These are phyloP conservation scores for Sporisorium exsertum DNA, from an alignment of 1,284 basidiomycete species.

Conservation along the genomic window DNA sequence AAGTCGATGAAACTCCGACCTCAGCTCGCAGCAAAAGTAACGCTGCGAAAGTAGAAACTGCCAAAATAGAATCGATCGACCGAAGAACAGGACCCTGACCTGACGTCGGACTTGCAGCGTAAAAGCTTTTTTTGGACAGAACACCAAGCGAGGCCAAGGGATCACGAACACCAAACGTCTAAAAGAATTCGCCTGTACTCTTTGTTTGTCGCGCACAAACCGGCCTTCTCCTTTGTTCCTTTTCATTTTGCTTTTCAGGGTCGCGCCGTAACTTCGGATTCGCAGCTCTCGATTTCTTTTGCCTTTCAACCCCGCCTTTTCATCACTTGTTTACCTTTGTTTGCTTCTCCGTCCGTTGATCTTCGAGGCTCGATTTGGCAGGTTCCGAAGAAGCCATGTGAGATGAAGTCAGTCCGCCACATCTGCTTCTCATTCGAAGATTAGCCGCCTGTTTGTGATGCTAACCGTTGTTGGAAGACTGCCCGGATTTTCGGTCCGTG, in stretches of 20 bases:
- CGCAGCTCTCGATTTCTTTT: background rate
- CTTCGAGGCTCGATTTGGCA: background rate
- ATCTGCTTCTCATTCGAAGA: too few relatives aligned
- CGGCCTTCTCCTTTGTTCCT: background rate
- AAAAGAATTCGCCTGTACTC: too few relatives aligned
- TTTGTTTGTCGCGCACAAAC: conserved; percentile 2
- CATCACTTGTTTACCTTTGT: background rate
- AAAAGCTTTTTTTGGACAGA: background rate
- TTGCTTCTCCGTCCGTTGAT: too few relatives aligned
- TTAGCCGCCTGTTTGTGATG: too few relatives aligned
- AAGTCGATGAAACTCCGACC: conserved; percentile 3
- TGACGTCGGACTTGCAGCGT: conserved; percentile 39
- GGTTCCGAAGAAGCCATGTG: background rate
- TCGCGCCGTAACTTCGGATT: background rate
- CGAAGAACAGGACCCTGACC: conserved; percentile 15
- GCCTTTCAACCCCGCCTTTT: background rate
- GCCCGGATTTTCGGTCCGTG: background rate
- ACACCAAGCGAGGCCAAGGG: background rate
- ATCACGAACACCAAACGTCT: background rate
- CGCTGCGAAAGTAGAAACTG: background rate
- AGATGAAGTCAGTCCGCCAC: background rate
- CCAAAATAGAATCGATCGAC: background rate
- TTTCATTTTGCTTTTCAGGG: background rate
- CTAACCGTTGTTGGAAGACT: background rate
- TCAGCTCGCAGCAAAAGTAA: background rate